Evolutionary conservation across 805 yeast genomes (phyloP).

Genomic region (Candida hungchunana): DNA sequence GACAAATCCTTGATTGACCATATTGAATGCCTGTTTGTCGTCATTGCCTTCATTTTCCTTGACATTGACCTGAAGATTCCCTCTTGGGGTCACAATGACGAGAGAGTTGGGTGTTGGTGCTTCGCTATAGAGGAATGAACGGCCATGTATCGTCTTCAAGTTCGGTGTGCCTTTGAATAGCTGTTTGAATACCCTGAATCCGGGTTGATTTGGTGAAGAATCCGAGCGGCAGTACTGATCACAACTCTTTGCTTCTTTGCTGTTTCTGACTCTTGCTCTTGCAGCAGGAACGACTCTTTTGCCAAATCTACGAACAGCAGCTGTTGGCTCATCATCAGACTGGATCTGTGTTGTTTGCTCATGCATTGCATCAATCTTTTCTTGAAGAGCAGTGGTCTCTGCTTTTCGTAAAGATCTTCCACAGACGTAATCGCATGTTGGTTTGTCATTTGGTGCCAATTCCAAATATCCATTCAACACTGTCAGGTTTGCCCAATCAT

Average conservation of each 20-base stretch:
- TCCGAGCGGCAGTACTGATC: constrained; percentile 19
- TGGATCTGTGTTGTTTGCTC: not conserved
- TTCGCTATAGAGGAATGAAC: constrained; percentile 38
- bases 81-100: constrained; percentile 12
- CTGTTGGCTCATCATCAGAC: constrained; percentile 1
- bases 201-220: constrained; percentile 24
- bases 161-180: constrained; percentile 32
- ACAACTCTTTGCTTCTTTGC: constrained; percentile 3
- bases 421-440: constrained; percentile 20
- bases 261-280: constrained; percentile 1
- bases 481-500: constrained; percentile 50
- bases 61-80: constrained; percentile 13
- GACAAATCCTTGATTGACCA: constrained; percentile 15
- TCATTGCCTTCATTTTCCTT: constrained; percentile 3
- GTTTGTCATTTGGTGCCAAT: constrained; percentile 19
- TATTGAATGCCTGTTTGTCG: constrained; percentile 11
- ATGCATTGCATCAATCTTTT: constrained; percentile 6
- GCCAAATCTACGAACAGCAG: constrained; percentile 1
- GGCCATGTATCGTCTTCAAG: constrained; percentile 30
- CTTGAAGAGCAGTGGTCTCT: constrained; percentile 4
- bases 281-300: not conserved
- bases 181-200: constrained; percentile 36
- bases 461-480: constrained; percentile 36
- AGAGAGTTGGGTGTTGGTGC: constrained; percentile 18
- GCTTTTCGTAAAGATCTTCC: constrained; percentile 2